These are phyloP conservation scores for Aegilops longissima DNA, from an alignment of 176 grass and related monocot species.

Conservation along the genomic window DNA sequence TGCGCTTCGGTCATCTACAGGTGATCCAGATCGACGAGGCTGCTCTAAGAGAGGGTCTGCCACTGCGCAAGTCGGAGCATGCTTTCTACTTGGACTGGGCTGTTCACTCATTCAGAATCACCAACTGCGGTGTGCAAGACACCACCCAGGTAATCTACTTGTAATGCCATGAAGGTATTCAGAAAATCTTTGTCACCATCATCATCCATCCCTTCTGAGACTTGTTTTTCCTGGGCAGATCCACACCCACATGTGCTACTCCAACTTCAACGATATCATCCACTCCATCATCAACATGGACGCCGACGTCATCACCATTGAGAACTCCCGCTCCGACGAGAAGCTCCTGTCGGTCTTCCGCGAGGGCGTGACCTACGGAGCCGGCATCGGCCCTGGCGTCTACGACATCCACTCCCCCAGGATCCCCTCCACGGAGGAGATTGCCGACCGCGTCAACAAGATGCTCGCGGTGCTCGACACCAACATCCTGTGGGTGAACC, in stretches of 20 bases:
- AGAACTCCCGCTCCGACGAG: constrained; percentile 90
- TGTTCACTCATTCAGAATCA: constrained; percentile 97
- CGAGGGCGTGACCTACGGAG: constrained; percentile 80
- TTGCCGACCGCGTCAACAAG: constrained; percentile 80
- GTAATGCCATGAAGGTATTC: background rate
- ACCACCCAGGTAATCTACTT: constrained; percentile 77
- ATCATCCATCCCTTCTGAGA: background rate
- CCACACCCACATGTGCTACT: constrained; percentile 99
- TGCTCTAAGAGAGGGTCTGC: constrained; percentile 86
- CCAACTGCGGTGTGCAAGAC: constrained; percentile 79
- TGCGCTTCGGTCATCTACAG: constrained; percentile 36
- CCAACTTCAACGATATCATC: constrained; percentile 98
- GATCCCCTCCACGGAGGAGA: constrained; percentile 88
- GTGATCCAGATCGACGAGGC: constrained; percentile 99
- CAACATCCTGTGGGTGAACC: constrained; percentile 93
- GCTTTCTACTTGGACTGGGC: constrained; percentile 95
- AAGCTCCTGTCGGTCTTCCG: constrained; percentile 93
- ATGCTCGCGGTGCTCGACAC: constrained; percentile 91
- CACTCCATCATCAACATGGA: constrained; percentile 98
- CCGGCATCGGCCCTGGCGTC: constrained; percentile 90
- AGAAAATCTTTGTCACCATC: background rate
- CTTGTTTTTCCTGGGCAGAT: constrained; percentile 43
- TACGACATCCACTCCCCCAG: constrained; percentile 97
- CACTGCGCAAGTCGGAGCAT: constrained; percentile 84
- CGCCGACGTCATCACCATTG: constrained; percentile 91